phyloP scores from a whole-genome alignment of 2,329 filamentous ascomycete genomes.

The Aspergillus novofumigatus region DNA sequence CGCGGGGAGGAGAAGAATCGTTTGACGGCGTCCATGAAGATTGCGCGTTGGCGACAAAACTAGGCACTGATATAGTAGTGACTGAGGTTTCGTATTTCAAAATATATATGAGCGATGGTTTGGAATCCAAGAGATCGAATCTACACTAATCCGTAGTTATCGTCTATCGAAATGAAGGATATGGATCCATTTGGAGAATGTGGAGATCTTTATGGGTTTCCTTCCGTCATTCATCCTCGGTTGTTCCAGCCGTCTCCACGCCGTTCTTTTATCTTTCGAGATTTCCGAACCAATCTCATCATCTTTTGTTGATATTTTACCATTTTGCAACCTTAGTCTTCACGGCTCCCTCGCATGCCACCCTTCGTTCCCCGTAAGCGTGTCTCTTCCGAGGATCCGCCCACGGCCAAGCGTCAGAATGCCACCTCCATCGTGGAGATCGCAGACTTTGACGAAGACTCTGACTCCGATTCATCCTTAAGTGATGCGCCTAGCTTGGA shows the following conservation, averaged over 20 bases:
- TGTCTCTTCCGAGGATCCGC: constrained; percentile 31
- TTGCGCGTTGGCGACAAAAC: constrained; percentile 9
- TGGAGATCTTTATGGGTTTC: neutral
- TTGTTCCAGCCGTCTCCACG: neutral
- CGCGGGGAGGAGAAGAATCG: constrained; percentile 74
- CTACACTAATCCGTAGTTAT: neutral
- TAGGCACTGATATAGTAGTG: neutral
- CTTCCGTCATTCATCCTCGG: neutral
- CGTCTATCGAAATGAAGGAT: neutral
- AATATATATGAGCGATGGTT: neutral
- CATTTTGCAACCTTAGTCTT: constrained; percentile 1
- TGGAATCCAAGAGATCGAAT: constrained; percentile 1
- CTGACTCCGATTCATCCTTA: constrained; percentile 33
- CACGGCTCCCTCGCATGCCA: constrained; percentile 35
- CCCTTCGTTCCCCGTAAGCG: constrained; percentile 46
- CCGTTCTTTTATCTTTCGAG: constrained; percentile 4
- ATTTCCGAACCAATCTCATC: constrained; percentile 6
- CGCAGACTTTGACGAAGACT: constrained; percentile 22
- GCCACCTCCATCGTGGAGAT: constrained; percentile 20
- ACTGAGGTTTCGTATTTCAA: neutral
- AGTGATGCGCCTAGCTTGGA: constrained; percentile 41
- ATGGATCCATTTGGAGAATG: neutral
- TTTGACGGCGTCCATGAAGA: constrained; percentile 53
- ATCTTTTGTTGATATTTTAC: neutral
- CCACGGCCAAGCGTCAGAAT: constrained; percentile 34